Evolutionary conservation across 164 flowering plant species (phyloP).

Genomic region (Malania oleifera): DNA sequence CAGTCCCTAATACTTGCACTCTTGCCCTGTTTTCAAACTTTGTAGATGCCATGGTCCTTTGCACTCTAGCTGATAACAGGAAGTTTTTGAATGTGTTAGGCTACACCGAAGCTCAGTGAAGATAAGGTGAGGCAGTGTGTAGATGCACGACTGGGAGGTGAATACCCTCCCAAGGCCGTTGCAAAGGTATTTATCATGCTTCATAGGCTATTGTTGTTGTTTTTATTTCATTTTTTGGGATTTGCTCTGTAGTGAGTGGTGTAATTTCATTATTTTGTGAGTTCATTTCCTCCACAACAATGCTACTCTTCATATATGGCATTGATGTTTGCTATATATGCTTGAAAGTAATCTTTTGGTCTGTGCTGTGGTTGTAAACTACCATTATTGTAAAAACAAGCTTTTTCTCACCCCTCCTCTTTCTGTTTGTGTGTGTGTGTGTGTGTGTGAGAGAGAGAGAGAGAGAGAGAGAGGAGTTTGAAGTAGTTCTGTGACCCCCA

Average conservation of each 20-base stretch:
- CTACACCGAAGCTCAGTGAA: slow-evolving; percentile 83
- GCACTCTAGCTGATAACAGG: slow-evolving; percentile 4
- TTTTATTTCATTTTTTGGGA: not conserved
- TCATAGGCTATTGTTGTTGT: not conserved
- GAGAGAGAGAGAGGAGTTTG: no score
- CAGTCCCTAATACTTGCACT: not conserved
- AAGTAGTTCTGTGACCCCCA: no score
- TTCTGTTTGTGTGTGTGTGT: no score
- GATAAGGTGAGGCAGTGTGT: slow-evolving; percentile 89
- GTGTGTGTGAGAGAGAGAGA: no score
- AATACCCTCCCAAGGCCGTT: slow-evolving; percentile 87
- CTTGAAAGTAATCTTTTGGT: no score
- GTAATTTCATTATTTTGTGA: no score
- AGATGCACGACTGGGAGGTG: slow-evolving; percentile 64
- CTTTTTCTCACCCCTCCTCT: no score
- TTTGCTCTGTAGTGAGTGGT: no score
- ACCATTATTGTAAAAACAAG: not conserved
- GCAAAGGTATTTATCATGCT: slow-evolving; percentile 54
- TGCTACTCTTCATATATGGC: no score
- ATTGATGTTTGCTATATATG: no score
- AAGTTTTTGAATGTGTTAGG: slow-evolving; percentile 37
- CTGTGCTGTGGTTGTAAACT: not conserved
- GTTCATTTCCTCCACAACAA: no score
- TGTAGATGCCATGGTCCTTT: not conserved
- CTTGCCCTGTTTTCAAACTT: not conserved